Base-by-base conservation (phyloP, 1,284 basidiomycete genomes). In the Leucoagaricus sp. region DNA sequence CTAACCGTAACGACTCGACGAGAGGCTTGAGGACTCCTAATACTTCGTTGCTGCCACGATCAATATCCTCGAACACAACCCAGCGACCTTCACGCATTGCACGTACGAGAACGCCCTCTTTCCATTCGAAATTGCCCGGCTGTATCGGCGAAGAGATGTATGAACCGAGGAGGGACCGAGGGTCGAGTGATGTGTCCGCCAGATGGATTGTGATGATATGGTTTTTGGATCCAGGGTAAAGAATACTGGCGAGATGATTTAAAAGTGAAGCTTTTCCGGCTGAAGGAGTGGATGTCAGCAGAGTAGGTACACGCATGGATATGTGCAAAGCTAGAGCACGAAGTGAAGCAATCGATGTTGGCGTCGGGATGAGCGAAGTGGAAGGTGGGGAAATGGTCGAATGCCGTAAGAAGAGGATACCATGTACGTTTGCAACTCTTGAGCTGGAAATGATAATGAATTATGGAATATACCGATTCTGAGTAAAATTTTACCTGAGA, bases 111-210 rank as follows among this genome's bases (percentile, higher is more conserved):
- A 96, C 91, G 10, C 97, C 97, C 64, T 99, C 96, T 69, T 92
- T 92, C 91, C 96, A 99, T 66, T 96, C 93, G 64, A 99, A 99
- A 0, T 87, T 87, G 9, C 97, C 97, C 0, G 94, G 89, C 38
- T 85, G 83, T 1, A 84, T 88, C 0, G 91, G 80, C 0, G 96
- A 98, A 1, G 96, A 97, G 2, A 94, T 79, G 60, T 98, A 97
- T 1, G 94, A 96, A 5, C 97, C 97, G 31, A 99, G 82, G 1
- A 99, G 82, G 1, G 94, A 90, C 49, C 97, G 93, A 33, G 96
- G 90, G 68, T 99, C 97, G 53, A 99, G 83, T 1, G 93, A 97
- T 0, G 94, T 95, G 64, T 97, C 96, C 4, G 94, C 93, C 36
- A 98, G 86, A 60, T 97, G 91, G 57, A 98, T 89, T 3, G 86